Evolutionary conservation across 163 green algal species (phyloP).

Genomic region (Scenedesmus sp.): DNA sequence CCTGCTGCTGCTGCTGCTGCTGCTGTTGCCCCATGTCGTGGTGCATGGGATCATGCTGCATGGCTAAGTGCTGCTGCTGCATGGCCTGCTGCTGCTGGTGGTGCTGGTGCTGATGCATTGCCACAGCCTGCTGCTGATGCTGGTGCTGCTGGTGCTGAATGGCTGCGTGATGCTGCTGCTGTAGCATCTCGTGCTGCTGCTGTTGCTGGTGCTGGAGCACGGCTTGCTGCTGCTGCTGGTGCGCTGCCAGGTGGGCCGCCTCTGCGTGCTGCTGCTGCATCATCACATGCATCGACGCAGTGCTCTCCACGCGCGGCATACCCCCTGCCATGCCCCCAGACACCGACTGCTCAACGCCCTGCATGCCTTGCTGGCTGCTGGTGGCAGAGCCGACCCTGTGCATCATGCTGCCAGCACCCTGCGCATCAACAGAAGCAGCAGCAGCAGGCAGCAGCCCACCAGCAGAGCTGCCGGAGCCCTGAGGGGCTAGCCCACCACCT

Average conservation of each 20-base stretch:
- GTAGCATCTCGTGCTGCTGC: constrained; percentile 20
- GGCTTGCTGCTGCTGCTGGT: constrained; percentile 44
- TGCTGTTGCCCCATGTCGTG: background rate
- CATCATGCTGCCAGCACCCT: background rate
- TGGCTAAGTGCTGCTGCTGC: constrained; percentile 5
- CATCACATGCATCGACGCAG: constrained; percentile 44
- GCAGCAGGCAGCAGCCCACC: constrained; percentile 1
- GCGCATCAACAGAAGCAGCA: constrained; percentile 1
- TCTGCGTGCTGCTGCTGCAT: constrained; percentile 49
- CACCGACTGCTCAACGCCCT: background rate
- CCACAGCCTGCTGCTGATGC: constrained; percentile 19
- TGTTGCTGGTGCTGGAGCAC: constrained; percentile 35
- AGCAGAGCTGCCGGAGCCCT: constrained; percentile 9
- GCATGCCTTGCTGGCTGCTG: constrained; percentile 37
- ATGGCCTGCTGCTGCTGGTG: constrained; percentile 6
- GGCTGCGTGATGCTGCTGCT: constrained; percentile 15
- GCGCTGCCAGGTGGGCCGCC: constrained; percentile 8
- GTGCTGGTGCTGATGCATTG: constrained; percentile 25
- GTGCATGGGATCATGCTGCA: background rate
- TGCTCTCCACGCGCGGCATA: constrained; percentile 24
- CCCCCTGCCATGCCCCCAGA: background rate
- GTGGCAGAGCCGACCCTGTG: background rate
- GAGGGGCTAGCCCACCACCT: background rate
- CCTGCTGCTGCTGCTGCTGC: constrained; percentile 9
- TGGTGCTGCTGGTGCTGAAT: constrained; percentile 23